Base-by-base conservation (phyloP, 2,329 filamentous ascomycete species). In the Dryadomyces quercivorus region DNA sequence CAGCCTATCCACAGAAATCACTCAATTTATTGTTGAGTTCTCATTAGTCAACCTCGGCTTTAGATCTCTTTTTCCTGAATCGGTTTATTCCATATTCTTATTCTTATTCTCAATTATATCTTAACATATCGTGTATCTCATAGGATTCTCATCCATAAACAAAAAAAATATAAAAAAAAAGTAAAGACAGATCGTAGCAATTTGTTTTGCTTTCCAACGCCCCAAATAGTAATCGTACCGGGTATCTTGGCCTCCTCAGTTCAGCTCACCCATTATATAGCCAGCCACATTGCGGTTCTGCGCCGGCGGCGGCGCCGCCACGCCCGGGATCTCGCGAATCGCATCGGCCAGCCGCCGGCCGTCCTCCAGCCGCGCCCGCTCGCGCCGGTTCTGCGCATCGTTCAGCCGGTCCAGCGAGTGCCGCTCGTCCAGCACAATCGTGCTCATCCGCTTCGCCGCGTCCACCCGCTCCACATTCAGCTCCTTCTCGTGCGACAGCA, bases 181-280 rank as follows among this genome's bases (percentile, higher is more conserved):
- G 8, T 31, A 4, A 31, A 31, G 8, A 31, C 4, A 8, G 26
- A 31, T 31, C 26, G 26, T 31, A 31, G 26, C 36, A 40, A 40
- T 40, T 16, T 12, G 12, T 36, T 40, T 40, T 40, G 36, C 15
- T 40, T 16, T 13, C 15, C 36, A 40, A 40, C 10, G 15, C 26
- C 26, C 26, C 26, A 31, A 31, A 31, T 5, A 31, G 8, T 31
- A n/a, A n/a, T n/a, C n/a, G n/a, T 31, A 31, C 26, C 36, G 36
- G 36, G 20, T 26, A n/a, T 26, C 7, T 31, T 48, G 5, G 2
- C 15, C 45, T 31, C 36, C 40, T 31, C 49, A 20, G 20, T 42
- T 71, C 62, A 79, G 56, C 66, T 80, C 77, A 50, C 71, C 71
- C 48, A 73, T 73, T 36, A 81, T 70, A 59, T 72, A 81, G n/a